Evolutionary conservation across 139 green algal species (phyloP), one percentile per base, ranked within the genome.

Genomic region (Edaphochlamys debaryana): DNA sequence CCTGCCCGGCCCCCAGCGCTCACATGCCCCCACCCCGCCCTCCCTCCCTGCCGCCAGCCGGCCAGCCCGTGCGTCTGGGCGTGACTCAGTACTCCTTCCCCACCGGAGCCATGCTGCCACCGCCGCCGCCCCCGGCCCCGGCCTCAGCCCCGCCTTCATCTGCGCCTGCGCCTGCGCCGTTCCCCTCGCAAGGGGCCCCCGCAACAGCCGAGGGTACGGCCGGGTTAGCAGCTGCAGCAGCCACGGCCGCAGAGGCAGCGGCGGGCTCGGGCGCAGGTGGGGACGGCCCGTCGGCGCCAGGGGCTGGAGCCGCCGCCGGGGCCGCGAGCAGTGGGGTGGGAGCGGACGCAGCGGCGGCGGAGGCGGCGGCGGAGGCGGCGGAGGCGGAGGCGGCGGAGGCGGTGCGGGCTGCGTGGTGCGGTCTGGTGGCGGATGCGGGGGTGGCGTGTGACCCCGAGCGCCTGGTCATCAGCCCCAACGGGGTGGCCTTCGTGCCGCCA

Each of bases 391-490:
- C 48, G 77, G 64, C 3, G 15, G 6, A 67, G 27, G 60, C 4
- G 60, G 60, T 6, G 60, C 60, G 17, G 60, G 42, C 2, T 42
- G 42, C n/a, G 4, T n/a, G n/a, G n/a, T n/a, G n/a, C n/a, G 52
- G 22, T 22, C 4, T 34, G 23, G 48, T 17, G 22, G n/a, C 11
- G 17, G 52, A 19, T 37, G 71, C n/a, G 0, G 42, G 17, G 37
- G 36, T 27, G 37, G 34, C 80, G 36, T 76, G 76, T 7, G 85
- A 67, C 60, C 68, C 81, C 3, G 83, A 79, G 17, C 45, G 86
- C n/a, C 80, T 97, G 36, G 87, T 94, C 20, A 79, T 99, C 4
- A 69, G 92, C 22, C 96, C 97, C 41, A 99, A 98, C 87, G 95
- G 95, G 45, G 90, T 97, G 15, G 93, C 91, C 0, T 99, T 95